Percentiles rank a stretch among this genome's conserved stretches.
These are phyloP conservation scores for Dothiorella sarmentorum DNA, from an alignment of 2,329 filamentous ascomycete genomes.

Conservation along the genomic window DNA sequence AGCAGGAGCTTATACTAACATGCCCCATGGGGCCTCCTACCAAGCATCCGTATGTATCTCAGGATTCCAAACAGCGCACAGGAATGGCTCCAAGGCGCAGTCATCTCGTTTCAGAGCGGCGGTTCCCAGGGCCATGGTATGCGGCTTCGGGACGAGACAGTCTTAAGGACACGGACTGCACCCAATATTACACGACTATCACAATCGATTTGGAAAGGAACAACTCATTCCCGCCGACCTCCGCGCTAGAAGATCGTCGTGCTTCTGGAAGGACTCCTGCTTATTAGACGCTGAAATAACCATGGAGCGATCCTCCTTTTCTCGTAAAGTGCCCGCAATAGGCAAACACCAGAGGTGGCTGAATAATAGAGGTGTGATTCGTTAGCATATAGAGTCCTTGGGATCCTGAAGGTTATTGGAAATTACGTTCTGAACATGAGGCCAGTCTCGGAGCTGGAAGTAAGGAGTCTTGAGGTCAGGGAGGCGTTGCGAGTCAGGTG, in stretches of 20 bases:
- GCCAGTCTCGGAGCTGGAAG: constrained; percentile 6
- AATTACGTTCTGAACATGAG: constrained; percentile 7
- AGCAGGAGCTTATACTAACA: background rate
- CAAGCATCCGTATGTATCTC: background rate
- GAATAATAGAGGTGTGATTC: background rate
- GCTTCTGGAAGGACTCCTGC: constrained; percentile 8
- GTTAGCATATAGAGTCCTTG: background rate
- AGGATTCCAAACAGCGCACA: background rate
- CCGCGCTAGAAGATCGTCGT: constrained; percentile 4
- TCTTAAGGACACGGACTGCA: constrained; percentile 8
- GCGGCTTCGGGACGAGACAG: constrained; percentile 8
- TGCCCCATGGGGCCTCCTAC: background rate
- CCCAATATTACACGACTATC: constrained; percentile 12
- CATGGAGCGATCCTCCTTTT: constrained; percentile 14
- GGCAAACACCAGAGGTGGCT: background rate
- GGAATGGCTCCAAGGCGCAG: background rate
- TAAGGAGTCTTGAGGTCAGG: constrained; percentile 2
- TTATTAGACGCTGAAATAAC: background rate
- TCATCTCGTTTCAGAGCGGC: constrained; percentile 5
- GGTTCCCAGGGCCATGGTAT: constrained; percentile 14
- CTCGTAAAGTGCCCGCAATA: background rate
- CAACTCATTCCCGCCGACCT: constrained; percentile 4
- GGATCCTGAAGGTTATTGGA: background rate
- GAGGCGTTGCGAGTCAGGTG: constrained; percentile 9
- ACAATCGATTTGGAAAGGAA: constrained; percentile 13